Percentiles rank a stretch among this genome's conserved stretches.
These are phyloP conservation scores for Pseudoturritis turrita DNA, from an alignment of 345 rosid species.

Conservation along the genomic window DNA sequence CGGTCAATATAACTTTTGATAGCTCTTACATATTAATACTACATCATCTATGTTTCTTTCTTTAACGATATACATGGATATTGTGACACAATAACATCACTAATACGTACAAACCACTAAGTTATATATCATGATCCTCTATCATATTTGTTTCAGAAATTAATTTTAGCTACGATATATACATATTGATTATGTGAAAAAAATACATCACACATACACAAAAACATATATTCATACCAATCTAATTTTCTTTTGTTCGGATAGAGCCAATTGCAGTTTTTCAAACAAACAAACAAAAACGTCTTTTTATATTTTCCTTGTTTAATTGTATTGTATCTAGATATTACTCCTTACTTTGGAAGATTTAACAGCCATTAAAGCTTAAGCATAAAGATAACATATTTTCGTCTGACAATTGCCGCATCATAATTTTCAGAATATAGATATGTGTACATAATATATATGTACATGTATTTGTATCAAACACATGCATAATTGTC, in stretches of 20 bases:
- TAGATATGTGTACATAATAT: too few species aligned
- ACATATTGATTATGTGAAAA: neutral
- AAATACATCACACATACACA: neutral
- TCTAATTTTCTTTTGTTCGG: neutral
- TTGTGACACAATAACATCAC: too few species aligned
- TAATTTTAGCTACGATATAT: neutral
- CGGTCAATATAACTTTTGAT: neutral
- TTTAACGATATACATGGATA: too few species aligned
- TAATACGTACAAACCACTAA: too few species aligned
- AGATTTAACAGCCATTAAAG: neutral
- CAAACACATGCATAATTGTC: conserved; percentile 8
- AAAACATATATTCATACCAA: neutral
- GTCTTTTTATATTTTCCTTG: neutral
- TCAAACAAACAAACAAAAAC: too few species aligned
- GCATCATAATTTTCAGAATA: too few species aligned
- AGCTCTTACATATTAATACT: neutral
- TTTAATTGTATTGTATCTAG: neutral
- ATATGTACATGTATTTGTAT: neutral
- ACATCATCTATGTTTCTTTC: too few species aligned
- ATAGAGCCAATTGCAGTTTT: neutral
- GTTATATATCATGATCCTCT: neutral
- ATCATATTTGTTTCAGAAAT: neutral
- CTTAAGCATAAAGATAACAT: neutral
- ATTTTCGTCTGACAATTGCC: neutral
- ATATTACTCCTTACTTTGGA: neutral